These are phyloP conservation scores for Closterium sp. DNA, from an alignment of 139 green algal genomes.

Conservation along the genomic window DNA sequence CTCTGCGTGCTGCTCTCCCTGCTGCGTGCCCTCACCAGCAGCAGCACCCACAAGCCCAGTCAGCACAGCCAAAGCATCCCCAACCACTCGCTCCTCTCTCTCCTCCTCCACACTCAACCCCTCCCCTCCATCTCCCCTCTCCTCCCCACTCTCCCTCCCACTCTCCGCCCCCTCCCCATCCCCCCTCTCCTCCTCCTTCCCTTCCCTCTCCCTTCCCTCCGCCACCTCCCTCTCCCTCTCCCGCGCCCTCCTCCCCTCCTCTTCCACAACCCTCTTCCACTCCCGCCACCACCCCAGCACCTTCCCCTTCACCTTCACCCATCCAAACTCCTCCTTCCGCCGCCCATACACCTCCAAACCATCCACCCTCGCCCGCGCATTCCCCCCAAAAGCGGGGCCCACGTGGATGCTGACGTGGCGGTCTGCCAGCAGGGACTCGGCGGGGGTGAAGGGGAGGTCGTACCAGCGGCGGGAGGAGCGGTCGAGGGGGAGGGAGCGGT, in stretches of 20 bases:
- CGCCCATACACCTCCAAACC: constrained; percentile 58
- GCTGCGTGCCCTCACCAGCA: not conserved
- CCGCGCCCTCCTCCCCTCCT: not conserved
- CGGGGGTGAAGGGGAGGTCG: constrained; percentile 54
- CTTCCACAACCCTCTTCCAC: not conserved
- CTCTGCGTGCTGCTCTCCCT: not conserved
- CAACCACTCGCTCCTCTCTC: not conserved
- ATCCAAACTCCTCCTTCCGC: constrained; percentile 49
- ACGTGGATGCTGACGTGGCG: constrained; percentile 42
- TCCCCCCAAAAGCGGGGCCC: constrained; percentile 22
- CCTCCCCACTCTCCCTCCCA: not conserved
- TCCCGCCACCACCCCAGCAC: not conserved
- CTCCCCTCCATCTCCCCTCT: not conserved
- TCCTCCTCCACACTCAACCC: not conserved
- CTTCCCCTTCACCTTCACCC: constrained; percentile 24
- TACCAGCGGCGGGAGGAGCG: constrained; percentile 56
- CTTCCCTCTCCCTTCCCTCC: not conserved
- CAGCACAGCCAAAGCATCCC: not conserved
- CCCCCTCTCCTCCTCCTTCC: not conserved
- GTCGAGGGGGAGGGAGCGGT: constrained; percentile 32
- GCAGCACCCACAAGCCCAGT: not conserved
- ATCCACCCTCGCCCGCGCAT: constrained; percentile 35
- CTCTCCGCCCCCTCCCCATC: not conserved
- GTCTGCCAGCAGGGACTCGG: constrained; percentile 44
- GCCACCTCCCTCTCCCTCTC: not conserved